Percentiles rank a stretch among this genome's conserved stretches.
Conservation (phyloP, 2,329 filamentous ascomycete species). For the Biscogniauxia marginata region DNA sequence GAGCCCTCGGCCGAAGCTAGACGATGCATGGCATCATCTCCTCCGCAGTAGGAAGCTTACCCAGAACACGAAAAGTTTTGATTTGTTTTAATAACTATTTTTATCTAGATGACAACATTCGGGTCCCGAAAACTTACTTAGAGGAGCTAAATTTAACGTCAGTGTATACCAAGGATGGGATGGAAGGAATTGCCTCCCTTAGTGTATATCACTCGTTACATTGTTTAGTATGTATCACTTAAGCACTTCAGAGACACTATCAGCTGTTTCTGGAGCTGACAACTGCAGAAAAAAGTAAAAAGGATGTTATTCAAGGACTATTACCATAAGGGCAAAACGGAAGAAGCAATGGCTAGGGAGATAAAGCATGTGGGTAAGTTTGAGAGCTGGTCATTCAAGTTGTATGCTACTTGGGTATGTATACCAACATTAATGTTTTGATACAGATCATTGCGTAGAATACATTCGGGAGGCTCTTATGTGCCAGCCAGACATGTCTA, state of each 20-base stretch:
- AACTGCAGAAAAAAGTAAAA: conserved; percentile 6
- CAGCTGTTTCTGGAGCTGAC: background rate
- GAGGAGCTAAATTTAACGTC: conserved; percentile 8
- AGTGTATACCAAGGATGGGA: conserved; percentile 7
- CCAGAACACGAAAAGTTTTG: background rate
- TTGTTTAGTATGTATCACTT: conserved; percentile 7
- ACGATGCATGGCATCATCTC: conserved; percentile 8
- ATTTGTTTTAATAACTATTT: background rate
- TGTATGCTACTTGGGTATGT: too few relatives aligned
- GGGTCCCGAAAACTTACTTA: conserved; percentile 5
- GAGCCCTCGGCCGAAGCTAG: conserved; percentile 3
- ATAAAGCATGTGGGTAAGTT: conserved; percentile 6
- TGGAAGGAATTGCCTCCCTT: conserved; percentile 7
- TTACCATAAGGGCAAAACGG: conserved; percentile 3
- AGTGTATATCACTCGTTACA: conserved; percentile 7
- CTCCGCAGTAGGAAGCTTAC: conserved; percentile 2
- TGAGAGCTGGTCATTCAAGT: too few relatives aligned
- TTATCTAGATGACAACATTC: conserved; percentile 7
- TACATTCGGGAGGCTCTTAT: conserved; percentile 10
- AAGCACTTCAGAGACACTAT: too few relatives aligned
- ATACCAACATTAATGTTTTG: too few relatives aligned
- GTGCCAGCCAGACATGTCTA: conserved; percentile 9
- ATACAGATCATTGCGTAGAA: conserved; percentile 10
- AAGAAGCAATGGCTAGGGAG: conserved; percentile 4
- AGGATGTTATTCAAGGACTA: conserved; percentile 10